Conservation (phyloP, 352 stramenopile species). For the Globisporangium parvum region DNA sequence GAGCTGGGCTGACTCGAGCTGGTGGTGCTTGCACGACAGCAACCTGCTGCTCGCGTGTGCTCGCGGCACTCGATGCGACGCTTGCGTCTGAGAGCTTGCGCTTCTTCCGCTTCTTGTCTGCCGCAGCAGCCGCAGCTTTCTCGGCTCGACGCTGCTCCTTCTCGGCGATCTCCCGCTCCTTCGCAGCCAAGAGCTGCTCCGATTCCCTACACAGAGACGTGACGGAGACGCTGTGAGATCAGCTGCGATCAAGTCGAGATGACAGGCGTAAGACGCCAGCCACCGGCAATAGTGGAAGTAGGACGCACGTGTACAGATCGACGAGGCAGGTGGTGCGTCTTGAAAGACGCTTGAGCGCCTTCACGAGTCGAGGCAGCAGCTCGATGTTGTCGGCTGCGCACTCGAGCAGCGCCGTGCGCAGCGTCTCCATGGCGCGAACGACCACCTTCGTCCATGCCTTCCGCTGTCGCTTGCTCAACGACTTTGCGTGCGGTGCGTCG, state of each 20-base stretch:
- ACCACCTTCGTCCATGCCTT: conserved; percentile 1
- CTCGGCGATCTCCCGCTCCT: conserved; percentile 13
- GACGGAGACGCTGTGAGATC: too few relatives aligned
- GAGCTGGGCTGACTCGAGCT: too few relatives aligned
- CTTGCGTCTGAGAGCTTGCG: conserved; percentile 13
- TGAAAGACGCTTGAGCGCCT: conserved; percentile 6
- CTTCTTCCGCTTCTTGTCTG: conserved; percentile 15
- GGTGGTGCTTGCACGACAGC: background rate
- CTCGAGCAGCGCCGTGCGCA: conserved; percentile 7
- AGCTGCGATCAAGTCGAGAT: too few relatives aligned
- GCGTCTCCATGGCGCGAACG: background rate
- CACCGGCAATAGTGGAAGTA: too few relatives aligned
- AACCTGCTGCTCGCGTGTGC: background rate
- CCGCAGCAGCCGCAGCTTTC: background rate
- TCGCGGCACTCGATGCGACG: background rate
- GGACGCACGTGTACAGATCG: conserved; percentile 6
- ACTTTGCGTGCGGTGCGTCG: background rate
- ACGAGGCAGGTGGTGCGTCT: conserved; percentile 1
- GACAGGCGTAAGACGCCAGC: too few relatives aligned
- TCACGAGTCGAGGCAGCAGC: conserved; percentile 3
- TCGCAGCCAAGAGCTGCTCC: conserved; percentile 5
- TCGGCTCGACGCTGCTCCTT: conserved; percentile 18
- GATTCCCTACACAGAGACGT: background rate
- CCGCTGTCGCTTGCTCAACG: background rate
- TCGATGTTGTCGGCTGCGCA: background rate